Conservation (phyloP, 1,284 basidiomycete genomes). For the Ganoderma boninense region DNA sequence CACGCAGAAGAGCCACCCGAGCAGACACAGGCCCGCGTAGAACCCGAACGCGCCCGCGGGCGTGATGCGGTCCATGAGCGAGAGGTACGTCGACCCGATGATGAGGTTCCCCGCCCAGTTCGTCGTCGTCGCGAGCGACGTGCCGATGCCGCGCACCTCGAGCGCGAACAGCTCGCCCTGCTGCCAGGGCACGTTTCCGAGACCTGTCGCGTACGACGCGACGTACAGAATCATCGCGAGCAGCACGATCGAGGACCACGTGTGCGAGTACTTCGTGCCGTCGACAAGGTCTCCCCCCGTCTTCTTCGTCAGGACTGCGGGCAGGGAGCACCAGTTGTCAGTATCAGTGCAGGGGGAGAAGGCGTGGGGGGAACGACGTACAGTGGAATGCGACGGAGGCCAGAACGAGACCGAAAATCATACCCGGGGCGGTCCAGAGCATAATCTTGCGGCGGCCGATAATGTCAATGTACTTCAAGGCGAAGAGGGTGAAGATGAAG, state of each 20-base stretch:
- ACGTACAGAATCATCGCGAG: constrained; percentile 85
- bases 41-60: constrained; percentile 84
- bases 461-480: constrained; percentile 84
- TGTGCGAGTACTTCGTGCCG: constrained; percentile 67
- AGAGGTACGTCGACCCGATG: constrained; percentile 83
- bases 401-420: constrained; percentile 76
- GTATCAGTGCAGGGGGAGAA: neutral
- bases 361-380: constrained; percentile 46
- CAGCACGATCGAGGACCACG: constrained; percentile 77
- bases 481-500: constrained; percentile 84
- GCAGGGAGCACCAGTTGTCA: neutral
- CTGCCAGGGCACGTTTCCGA: constrained; percentile 88
- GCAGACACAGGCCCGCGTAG: constrained; percentile 78
- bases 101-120: constrained; percentile 87
- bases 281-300: constrained; percentile 74
- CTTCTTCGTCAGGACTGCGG: constrained; percentile 69
- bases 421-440: constrained; percentile 79
- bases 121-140: constrained; percentile 80
- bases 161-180: constrained; percentile 86
- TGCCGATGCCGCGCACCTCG: constrained; percentile 85
- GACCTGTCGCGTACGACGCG: constrained; percentile 81
- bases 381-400: constrained; percentile 82
- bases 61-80: constrained; percentile 78
- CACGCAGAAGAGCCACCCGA: constrained; percentile 76
- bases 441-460: constrained; percentile 83